Conservation (phyloP, 768 basidiomycete genomes). For the Tulasnella sp. region DNA sequence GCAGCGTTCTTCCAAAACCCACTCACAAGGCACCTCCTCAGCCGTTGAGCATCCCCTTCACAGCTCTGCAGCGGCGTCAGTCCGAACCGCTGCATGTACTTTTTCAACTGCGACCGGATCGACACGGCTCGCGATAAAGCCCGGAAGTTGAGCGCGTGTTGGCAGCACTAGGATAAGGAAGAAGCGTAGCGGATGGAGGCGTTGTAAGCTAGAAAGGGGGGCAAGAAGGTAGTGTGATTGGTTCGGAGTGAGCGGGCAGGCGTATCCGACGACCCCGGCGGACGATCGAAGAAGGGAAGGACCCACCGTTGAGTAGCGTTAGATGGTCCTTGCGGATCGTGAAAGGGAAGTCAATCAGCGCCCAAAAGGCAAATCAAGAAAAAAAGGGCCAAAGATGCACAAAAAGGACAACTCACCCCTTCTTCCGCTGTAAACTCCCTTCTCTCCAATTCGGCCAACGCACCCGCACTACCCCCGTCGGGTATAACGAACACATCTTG, state of each 20-base stretch:
- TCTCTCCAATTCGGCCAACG: conserved; percentile 82
- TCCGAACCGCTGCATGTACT: conserved; percentile 87
- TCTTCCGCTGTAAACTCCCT: conserved; percentile 97
- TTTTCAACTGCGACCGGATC: conserved; percentile 88
- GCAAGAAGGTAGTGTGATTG: conserved; percentile 8
- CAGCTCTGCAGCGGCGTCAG: conserved; percentile 71
- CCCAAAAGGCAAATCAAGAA: not conserved
- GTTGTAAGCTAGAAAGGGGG: conserved; percentile 67
- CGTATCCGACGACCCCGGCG: not conserved
- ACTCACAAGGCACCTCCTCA: conserved; percentile 82
- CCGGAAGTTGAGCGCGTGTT: conserved; percentile 86
- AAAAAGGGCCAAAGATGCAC: no score
- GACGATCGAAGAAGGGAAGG: not conserved
- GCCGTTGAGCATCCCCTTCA: conserved; percentile 72
- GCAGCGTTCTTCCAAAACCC: conserved; percentile 95
- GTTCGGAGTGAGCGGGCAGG: not conserved
- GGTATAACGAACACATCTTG: conserved; percentile 92
- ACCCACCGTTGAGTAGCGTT: conserved; percentile 79
- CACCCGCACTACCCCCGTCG: conserved; percentile 67
- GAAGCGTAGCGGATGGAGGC: conserved; percentile 77
- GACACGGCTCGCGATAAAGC: conserved; percentile 90
- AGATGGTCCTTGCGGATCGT: conserved; percentile 70
- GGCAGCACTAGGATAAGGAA: conserved; percentile 88
- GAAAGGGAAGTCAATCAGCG: conserved; percentile 2
- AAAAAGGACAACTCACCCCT: conserved; percentile 51